These are phyloP conservation scores for Colletotrichum higginsianum DNA, from an alignment of 2,329 filamentous ascomycete genomes.

Conservation along the genomic window DNA sequence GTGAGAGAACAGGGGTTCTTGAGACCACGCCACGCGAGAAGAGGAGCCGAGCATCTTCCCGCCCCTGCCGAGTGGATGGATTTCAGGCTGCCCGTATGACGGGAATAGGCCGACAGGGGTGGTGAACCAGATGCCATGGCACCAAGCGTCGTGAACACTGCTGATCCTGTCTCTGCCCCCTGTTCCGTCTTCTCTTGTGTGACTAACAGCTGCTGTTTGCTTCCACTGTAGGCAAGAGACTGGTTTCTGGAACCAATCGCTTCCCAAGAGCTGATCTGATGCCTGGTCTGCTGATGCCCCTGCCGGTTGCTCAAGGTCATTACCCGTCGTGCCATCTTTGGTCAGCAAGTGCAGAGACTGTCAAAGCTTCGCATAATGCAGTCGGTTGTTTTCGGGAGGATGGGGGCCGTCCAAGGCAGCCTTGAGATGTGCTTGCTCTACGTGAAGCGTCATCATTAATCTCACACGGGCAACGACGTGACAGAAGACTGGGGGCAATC, in stretches of 20 bases:
- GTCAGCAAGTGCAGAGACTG: neutral
- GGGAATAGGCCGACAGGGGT: conserved; percentile 39
- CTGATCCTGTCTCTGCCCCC: conserved; percentile 40
- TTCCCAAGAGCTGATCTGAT: neutral
- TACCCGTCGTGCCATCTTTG: neutral
- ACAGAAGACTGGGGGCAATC: conserved; percentile 32
- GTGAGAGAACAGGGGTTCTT: conserved; percentile 49
- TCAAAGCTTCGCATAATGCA: neutral
- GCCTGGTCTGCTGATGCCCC: conserved; percentile 25
- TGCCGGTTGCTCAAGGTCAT: conserved; percentile 3
- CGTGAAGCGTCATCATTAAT: conserved; percentile 39
- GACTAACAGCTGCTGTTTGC: conserved; percentile 36
- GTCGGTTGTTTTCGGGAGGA: conserved; percentile 29
- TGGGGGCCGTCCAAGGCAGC: conserved; percentile 21
- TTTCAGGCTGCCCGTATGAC: conserved; percentile 41
- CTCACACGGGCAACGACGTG: conserved; percentile 38
- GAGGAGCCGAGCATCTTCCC: conserved; percentile 43
- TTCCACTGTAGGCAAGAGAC: conserved; percentile 15
- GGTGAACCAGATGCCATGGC: conserved; percentile 24
- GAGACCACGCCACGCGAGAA: conserved; percentile 44
- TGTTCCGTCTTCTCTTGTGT: conserved; percentile 27
- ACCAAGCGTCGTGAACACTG: conserved; percentile 37
- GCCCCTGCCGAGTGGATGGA: conserved; percentile 43
- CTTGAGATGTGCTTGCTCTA: conserved; percentile 29
- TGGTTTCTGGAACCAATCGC: neutral